Evolutionary conservation across 495 filamentous ascomycete genomes (phyloP).

Genomic region (Neurospora sublineolata): DNA sequence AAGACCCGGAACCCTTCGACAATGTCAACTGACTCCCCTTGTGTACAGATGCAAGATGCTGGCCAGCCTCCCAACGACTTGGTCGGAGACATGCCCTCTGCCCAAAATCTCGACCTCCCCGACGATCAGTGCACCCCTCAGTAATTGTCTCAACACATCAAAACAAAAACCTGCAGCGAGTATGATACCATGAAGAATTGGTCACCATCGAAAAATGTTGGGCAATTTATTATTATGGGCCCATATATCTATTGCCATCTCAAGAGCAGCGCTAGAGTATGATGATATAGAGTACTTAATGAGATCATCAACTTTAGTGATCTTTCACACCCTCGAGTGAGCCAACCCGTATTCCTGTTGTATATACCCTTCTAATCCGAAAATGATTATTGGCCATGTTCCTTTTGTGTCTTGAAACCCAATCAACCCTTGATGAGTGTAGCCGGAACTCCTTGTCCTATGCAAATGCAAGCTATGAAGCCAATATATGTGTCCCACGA

Average conservation of each 20-base stretch:
- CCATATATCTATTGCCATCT: neutral
- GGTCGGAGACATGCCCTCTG: constrained; percentile 74
- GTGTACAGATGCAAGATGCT: constrained; percentile 77
- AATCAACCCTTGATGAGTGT: neutral
- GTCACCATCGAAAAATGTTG: neutral
- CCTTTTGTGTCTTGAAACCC: neutral
- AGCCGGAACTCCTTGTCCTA: neutral
- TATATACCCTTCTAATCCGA: neutral
- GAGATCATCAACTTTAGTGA: neutral
- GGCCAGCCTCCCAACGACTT: constrained; percentile 84
- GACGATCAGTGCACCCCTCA: constrained; percentile 65
- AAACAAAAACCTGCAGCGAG: neutral
- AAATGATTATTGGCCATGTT: neutral
- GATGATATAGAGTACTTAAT: neutral
- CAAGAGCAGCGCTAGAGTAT: neutral
- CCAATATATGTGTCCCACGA: neutral
- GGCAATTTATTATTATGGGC: neutral
- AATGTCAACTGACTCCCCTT: neutral
- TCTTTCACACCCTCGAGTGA: neutral
- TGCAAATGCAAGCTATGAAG: neutral
- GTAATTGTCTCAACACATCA: constrained; percentile 24
- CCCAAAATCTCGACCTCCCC: constrained; percentile 58
- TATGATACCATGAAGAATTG: neutral
- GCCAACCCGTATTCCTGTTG: neutral
- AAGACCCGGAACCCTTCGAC: neutral